Conservation (phyloP, 2,329 filamentous ascomycete species). For the Trichophyton mentagrophytes region DNA sequence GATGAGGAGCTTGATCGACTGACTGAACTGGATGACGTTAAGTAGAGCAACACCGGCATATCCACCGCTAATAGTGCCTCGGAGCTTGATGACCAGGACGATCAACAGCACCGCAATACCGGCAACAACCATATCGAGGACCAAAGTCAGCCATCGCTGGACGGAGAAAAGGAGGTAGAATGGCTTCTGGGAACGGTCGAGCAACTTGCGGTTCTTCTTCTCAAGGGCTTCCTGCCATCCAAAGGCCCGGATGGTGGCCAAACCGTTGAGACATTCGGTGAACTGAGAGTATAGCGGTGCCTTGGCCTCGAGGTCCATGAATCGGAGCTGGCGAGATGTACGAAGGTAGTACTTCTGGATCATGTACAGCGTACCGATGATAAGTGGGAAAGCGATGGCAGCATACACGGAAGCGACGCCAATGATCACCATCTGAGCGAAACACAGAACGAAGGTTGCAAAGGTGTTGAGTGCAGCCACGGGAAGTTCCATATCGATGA, state of each 20-base stretch:
- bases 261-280: constrained; percentile 43
- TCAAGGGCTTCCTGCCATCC: constrained; percentile 39
- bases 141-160: constrained; percentile 43
- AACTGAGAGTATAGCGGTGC: constrained; percentile 47
- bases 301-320: constrained; percentile 51
- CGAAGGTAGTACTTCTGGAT: constrained; percentile 45
- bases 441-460: constrained; percentile 23
- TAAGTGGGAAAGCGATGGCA: constrained; percentile 29
- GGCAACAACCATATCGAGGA: constrained; percentile 40
- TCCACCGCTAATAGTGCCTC: constrained; percentile 35
- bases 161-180: constrained; percentile 46
- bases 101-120: constrained; percentile 39
- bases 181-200: constrained; percentile 44
- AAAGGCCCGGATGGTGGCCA: constrained; percentile 46
- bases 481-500: constrained; percentile 35
- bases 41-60: constrained; percentile 42
- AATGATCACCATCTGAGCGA: constrained; percentile 28
- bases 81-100: constrained; percentile 35
- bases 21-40: constrained; percentile 43
- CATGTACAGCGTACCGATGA: constrained; percentile 26
- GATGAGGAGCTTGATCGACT: constrained; percentile 38
- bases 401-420: constrained; percentile 29
- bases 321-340: constrained; percentile 47
- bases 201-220: constrained; percentile 34
- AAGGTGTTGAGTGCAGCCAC: constrained; percentile 30